A percentile compares a stretch with the other conserved stretches of the same genome.
Conservation (phyloP, 2,329 filamentous ascomycete species). For the Fusarium sp. region DNA sequence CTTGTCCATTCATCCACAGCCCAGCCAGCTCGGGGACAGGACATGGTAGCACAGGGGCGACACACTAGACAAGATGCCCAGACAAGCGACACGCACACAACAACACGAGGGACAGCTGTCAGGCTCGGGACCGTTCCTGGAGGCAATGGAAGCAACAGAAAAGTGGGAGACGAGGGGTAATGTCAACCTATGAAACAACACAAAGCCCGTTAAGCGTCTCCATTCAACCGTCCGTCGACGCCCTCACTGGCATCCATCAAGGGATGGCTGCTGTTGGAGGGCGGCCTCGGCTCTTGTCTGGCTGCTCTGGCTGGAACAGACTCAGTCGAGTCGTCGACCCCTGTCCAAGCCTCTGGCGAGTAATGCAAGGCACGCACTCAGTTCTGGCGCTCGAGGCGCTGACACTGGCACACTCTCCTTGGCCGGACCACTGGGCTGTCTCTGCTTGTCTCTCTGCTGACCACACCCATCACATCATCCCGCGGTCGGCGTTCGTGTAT, state of each 20-base stretch:
- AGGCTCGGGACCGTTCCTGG: constrained; percentile 26
- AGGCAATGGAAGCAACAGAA: constrained; percentile 16
- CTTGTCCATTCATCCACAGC: constrained; percentile 9
- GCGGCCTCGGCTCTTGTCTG: constrained; percentile 27
- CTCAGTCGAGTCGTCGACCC: constrained; percentile 13
- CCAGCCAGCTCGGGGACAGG: background rate
- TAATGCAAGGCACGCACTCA: constrained; percentile 37
- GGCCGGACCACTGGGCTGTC: constrained; percentile 8
- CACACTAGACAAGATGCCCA: constrained; percentile 10
- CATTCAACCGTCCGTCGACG: constrained; percentile 26
- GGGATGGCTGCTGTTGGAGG: constrained; percentile 21
- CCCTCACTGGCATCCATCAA: constrained; percentile 8
- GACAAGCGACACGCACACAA: constrained; percentile 8
- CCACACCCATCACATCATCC: constrained; percentile 21
- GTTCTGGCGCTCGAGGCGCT: constrained; percentile 1
- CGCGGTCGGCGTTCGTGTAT: constrained; percentile 10
- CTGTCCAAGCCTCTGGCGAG: constrained; percentile 24
- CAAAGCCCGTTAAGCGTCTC: constrained; percentile 23
- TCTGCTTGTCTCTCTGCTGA: background rate
- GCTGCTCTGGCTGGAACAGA: constrained; percentile 19
- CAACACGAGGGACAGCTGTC: constrained; percentile 27
- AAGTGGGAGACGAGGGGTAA: constrained; percentile 24
- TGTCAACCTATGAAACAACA: constrained; percentile 38
- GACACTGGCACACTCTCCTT: background rate
- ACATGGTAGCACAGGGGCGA: constrained; percentile 9